Percentiles rank a stretch among this genome's conserved stretches.
Evolutionary conservation across 257 asterid species (phyloP).

Genomic region (Nicotiana noctiflora): DNA sequence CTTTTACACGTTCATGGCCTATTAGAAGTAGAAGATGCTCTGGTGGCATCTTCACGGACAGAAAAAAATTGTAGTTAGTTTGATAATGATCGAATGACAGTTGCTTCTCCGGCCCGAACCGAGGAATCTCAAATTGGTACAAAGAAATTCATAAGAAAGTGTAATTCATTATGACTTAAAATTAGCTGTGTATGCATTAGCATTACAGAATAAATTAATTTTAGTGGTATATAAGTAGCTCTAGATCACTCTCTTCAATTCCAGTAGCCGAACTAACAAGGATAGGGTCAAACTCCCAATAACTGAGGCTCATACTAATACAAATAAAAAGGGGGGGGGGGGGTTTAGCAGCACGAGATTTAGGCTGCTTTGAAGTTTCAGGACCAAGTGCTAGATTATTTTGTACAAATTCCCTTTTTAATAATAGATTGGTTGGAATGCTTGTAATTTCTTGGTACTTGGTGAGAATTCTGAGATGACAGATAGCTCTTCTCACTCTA

Average conservation of each 20-base stretch:
- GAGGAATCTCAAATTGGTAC: no score
- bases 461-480: neutral
- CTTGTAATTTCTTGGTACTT: neutral
- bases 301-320: neutral
- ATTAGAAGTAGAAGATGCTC: no score
- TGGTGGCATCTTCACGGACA: no score
- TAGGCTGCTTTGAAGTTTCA: neutral
- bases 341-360: neutral
- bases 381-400: neutral
- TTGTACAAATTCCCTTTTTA: neutral
- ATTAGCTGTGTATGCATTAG: neutral
- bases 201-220: neutral
- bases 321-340: neutral
- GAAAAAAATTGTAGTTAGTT: no score
- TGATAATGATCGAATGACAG: no score
- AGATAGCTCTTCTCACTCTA: neutral
- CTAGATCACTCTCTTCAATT: neutral
- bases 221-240: neutral
- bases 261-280: neutral
- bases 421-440: neutral
- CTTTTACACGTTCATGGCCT: neutral
- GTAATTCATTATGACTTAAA: neutral
- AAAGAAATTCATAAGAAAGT: no score
- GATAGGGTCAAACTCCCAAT: neutral
- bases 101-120: no score